These are phyloP conservation scores for Colletotrichum acutatum DNA, from an alignment of 2,329 filamentous ascomycete genomes.

Conservation along the genomic window DNA sequence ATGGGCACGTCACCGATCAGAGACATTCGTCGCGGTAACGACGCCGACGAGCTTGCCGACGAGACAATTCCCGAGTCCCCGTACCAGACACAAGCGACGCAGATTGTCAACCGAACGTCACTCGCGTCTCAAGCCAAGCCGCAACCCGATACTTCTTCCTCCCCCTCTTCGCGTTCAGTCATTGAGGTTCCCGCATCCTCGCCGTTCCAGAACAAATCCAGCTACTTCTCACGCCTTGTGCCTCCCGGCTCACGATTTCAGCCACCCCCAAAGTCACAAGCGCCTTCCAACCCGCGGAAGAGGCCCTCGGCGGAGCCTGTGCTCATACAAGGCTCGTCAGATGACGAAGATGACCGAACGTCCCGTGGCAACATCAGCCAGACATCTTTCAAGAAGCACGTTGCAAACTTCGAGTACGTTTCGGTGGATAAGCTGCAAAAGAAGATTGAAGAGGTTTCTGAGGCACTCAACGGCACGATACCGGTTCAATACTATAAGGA, in stretches of 20 bases:
- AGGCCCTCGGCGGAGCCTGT: conserved; percentile 54
- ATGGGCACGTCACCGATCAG: conserved; percentile 7
- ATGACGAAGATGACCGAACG: conserved; percentile 66
- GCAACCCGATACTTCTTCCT: conserved; percentile 45
- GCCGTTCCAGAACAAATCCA: conserved; percentile 61
- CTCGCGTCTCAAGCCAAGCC: conserved; percentile 42
- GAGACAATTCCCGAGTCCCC: conserved; percentile 59
- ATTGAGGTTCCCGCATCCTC: conserved; percentile 93
- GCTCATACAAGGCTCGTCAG: conserved; percentile 51
- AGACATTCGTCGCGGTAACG: conserved; percentile 40
- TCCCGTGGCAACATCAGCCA: conserved; percentile 72
- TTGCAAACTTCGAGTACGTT: conserved; percentile 58
- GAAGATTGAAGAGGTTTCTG: conserved; percentile 50
- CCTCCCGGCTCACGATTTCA: conserved; percentile 80
- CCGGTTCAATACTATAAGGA: conserved; percentile 45
- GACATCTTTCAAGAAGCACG: conserved; percentile 61
- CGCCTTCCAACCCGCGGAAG: conserved; percentile 50
- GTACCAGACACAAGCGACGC: conserved; percentile 58
- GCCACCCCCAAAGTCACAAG: conserved; percentile 53
- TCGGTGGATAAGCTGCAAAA: conserved; percentile 53
- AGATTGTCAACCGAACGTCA: conserved; percentile 55
- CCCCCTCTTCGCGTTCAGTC: conserved; percentile 55
- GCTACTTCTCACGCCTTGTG: conserved; percentile 69
- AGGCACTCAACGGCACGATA: conserved; percentile 46
- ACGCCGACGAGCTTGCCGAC: conserved; percentile 57